Conservation (phyloP, 257 asterid genomes). For the Apocynum venetum region DNA sequence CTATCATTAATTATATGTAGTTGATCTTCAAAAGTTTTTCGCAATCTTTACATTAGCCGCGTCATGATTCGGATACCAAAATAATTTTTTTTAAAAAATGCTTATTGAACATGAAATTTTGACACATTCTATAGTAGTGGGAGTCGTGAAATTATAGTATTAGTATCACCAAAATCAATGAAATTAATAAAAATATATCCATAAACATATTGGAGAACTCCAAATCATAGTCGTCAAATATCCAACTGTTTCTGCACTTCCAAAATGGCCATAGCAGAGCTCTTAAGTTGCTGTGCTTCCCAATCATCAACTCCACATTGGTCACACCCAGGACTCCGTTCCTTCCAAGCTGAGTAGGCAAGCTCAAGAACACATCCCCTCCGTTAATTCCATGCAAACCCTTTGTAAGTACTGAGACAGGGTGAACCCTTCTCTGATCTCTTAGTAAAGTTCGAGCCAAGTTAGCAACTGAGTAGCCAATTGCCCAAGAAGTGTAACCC, state of each 20-base stretch:
- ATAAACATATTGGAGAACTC: background rate
- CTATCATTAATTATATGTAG: too few relatives aligned
- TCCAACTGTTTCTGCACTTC: constrained; percentile 68
- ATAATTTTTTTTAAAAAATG: too few relatives aligned
- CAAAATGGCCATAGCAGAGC: constrained; percentile 61
- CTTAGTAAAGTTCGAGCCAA: constrained; percentile 71
- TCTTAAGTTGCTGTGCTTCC: constrained; percentile 57
- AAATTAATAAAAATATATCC: background rate
- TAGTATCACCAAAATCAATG: background rate
- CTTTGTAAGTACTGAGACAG: constrained; percentile 75
- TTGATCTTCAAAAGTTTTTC: too few relatives aligned
- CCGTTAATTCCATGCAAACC: constrained; percentile 60
- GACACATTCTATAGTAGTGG: too few relatives aligned
- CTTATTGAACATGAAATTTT: too few relatives aligned
- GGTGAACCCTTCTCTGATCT: constrained; percentile 75
- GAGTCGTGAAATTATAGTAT: background rate
- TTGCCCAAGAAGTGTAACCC: constrained; percentile 97
- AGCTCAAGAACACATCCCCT: constrained; percentile 72
- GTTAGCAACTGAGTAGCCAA: constrained; percentile 81
- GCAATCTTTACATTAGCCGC: too few relatives aligned
- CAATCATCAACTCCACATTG: constrained; percentile 67
- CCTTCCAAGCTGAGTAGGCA: constrained; percentile 78
- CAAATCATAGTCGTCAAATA: constrained; percentile 28
- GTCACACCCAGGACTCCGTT: constrained; percentile 72
- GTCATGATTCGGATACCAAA: too few relatives aligned